Percentiles rank a stretch among this genome's conserved stretches.
These are phyloP conservation scores for Phytopythium chamaehyphon DNA, from an alignment of 352 stramenopile species.

Conservation along the genomic window DNA sequence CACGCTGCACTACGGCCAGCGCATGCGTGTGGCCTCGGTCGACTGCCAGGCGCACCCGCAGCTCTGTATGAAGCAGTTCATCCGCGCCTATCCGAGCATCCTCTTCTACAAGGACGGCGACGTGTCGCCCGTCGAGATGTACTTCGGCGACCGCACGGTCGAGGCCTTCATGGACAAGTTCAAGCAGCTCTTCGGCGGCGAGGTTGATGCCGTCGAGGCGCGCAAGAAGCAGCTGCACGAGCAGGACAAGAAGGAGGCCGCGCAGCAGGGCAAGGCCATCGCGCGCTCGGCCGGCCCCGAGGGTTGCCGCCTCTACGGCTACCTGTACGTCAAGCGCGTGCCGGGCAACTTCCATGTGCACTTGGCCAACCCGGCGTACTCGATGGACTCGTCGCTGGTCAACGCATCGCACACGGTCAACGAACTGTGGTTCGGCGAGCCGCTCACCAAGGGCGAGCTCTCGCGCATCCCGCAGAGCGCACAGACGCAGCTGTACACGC, in stretches of 20 bases:
- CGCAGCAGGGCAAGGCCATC: slow-evolving; percentile 53
- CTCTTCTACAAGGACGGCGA: slow-evolving; percentile 95
- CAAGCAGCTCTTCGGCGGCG: slow-evolving; percentile 80
- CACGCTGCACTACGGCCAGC: slow-evolving; percentile 79
- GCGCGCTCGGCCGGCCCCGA: slow-evolving; percentile 56
- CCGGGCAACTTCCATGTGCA: slow-evolving; percentile 99
- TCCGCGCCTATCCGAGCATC: slow-evolving; percentile 96
- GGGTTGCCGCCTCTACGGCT: slow-evolving; percentile 71
- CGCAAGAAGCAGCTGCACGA: slow-evolving; percentile 93
- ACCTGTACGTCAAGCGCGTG: slow-evolving; percentile 89
- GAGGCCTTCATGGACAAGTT: slow-evolving; percentile 90
- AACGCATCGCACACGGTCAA: slow-evolving; percentile 96
- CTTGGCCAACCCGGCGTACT: slow-evolving; percentile 94
- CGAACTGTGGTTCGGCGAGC: slow-evolving; percentile 95
- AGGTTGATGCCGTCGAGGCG: slow-evolving; percentile 63
- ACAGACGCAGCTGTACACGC: slow-evolving; percentile 90
- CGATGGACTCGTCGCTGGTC: slow-evolving; percentile 79
- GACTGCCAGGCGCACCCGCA: slow-evolving; percentile 93
- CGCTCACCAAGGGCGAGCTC: slow-evolving; percentile 42
- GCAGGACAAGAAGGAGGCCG: slow-evolving; percentile 88
- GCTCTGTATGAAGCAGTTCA: slow-evolving; percentile 93
- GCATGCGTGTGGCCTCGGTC: slow-evolving; percentile 82
- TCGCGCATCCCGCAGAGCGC: slow-evolving; percentile 85
- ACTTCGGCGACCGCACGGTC: slow-evolving; percentile 94
- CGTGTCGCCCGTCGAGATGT: slow-evolving; percentile 91